Evolutionary conservation across 306 rosid genomes (phyloP), one percentile per base, ranked within the genome.

Genomic region (Neltuma alba): DNA sequence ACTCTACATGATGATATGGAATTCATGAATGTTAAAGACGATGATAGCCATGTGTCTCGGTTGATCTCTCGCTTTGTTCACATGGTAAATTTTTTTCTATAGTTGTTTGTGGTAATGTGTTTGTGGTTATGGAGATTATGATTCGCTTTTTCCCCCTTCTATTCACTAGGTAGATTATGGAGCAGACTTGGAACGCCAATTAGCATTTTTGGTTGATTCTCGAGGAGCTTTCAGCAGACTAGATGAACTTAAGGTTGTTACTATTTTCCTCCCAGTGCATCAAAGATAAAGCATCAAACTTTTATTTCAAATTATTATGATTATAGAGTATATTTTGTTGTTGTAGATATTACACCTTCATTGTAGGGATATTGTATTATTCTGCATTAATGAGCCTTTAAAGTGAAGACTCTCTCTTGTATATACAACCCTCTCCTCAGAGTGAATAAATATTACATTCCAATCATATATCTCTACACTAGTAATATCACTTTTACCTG

Each of bases 211-310:
- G 76, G 90, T 90, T 86, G 92, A 94, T 87, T 94, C 97, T 25
- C 93, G 99, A 60, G 94, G 93, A 81, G 89, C 92, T 71, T 92
- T 94, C 85, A 87, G 97, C 57, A 87, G 87, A 82, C 86, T 94
- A 54, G 79, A 81, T 15, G 93, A 89, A 71, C 89, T 92, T 67
- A 92, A 94, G 97, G 99, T 92, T 81, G 84, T 38, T 52, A 18
- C 55, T 66, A 31, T 37, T 83, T 85, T 74, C 37, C 50, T 54
- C 61, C 61, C 60, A 31, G 34, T 60, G 55, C 55, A 50, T 76
- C 66, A 33, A 33, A 7, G 60, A 64, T 70, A 63, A 45, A 60
- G 4, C 15, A 41, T 72, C 15, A 45, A 54, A 42, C 41, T 64
- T 78, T 18, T 52, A 57, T 80, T 28, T 47, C 11, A 48, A 65